Base-by-base conservation (phyloP, 2,329 filamentous ascomycete genomes). In the Aureobasidium sp. region DNA sequence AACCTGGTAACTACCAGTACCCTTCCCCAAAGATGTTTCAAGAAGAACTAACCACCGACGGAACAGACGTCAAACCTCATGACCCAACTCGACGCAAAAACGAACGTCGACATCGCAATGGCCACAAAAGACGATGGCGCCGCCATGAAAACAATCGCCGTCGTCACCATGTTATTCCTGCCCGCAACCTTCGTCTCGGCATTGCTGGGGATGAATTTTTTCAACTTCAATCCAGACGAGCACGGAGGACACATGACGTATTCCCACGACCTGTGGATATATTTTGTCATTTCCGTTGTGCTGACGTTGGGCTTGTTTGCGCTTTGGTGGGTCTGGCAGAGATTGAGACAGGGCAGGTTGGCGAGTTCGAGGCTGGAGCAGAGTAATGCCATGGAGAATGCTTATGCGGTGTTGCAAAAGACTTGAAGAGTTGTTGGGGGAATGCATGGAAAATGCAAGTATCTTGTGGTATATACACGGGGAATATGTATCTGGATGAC, bases 141-240 rank as follows among this genome's bases (percentile, higher is more conserved):
- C 21, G 71, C 70, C 9, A 75, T 76, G 73, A 74, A 74, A 55
- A 70, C 70, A 0, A 74, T 76, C 19, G 74, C 74, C 0, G 63
- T 74, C 10, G 67, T 72, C 49, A 75, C 74, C 0, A 62, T 75
- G 13, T 61, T 73, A 9, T 75, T 75, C 63, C 66, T 76, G 58
- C 71, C 73, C 2, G 60, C 69, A 0, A 64, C 69, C 2, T 59
- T 59, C 11, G 57, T 59, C 5, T 59, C 57, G 21, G 55, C 54
- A 7, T 11, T 57, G 21, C 31, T 57, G 1, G 54, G 54, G 15
- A 57, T 57, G 54, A 57, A 57, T 8, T 57, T 57, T 17, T 57
- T 57, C 31, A 31, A 19, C 10, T 57, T 31, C 17, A 17, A 38
- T 17, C 54, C 54, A 7, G 54, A 57, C 15, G 29, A 25, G 17